These are phyloP conservation scores for Epicoccum sorghinum DNA, from an alignment of 2,329 filamentous ascomycete species.

Conservation along the genomic window DNA sequence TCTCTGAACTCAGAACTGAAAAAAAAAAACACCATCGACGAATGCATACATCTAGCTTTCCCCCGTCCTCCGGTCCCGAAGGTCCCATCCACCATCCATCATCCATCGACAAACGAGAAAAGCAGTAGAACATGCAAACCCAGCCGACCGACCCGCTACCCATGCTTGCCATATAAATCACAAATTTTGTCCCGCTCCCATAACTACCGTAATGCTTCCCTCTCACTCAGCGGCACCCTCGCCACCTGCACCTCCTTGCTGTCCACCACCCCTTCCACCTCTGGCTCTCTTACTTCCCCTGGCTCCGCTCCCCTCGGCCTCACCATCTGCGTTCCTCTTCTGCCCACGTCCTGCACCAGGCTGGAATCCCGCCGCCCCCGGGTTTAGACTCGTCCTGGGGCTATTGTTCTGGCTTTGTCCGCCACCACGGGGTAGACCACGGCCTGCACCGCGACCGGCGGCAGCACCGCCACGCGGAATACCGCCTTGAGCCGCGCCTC, in stretches of 20 bases:
- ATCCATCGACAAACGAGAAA: too few species aligned
- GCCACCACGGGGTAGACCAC: constrained; percentile 20
- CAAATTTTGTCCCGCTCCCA: too few species aligned
- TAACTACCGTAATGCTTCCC: too few species aligned
- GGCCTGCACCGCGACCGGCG: constrained; percentile 28
- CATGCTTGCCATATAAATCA: too few species aligned
- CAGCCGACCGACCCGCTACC: too few species aligned
- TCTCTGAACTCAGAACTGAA: too few species aligned
- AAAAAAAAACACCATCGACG: too few species aligned
- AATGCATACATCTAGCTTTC: too few species aligned
- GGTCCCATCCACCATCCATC: too few species aligned
- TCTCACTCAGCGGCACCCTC: neutral
- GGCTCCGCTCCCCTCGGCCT: constrained; percentile 33
- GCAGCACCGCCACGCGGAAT: constrained; percentile 39
- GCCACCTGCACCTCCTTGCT: constrained; percentile 24
- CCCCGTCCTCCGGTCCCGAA: too few species aligned
- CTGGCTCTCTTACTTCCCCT: constrained; percentile 40
- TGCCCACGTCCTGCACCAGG: constrained; percentile 41
- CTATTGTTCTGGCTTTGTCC: constrained; percentile 30
- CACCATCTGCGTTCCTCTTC: constrained; percentile 43
- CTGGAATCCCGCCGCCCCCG: constrained; percentile 43
- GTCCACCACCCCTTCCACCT: constrained; percentile 37
- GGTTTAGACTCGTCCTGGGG: constrained; percentile 41
- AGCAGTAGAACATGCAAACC: too few species aligned
- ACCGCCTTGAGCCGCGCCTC: constrained; percentile 20